Conservation (phyloP, 192 early-diverging fungal species). For the Podila verticillata region DNA sequence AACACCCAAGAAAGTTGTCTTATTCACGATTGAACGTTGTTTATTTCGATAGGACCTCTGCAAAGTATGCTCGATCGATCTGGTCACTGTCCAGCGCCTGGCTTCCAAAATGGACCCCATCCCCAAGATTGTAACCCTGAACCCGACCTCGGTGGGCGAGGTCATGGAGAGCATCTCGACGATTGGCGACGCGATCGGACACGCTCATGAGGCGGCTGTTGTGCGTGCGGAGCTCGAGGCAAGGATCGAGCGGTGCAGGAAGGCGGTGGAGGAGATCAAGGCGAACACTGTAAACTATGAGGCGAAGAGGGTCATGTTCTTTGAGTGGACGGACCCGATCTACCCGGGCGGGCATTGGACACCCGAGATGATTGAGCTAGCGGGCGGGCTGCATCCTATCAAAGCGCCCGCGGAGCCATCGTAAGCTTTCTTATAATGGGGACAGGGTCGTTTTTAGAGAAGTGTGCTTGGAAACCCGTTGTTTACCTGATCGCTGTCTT, state of each 20-base stretch:
- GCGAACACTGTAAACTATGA: constrained; percentile 13
- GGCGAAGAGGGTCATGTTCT: constrained; percentile 54
- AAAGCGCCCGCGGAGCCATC: constrained; percentile 54
- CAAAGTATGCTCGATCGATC: constrained; percentile 63
- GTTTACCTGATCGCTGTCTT: not conserved
- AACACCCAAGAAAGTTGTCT: too few relatives aligned
- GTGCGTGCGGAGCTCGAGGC: constrained; percentile 26
- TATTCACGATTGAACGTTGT: not conserved
- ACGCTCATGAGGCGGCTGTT: constrained; percentile 35
- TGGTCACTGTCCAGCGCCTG: constrained; percentile 58
- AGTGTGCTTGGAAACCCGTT: too few relatives aligned
- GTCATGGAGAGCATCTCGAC: constrained; percentile 56
- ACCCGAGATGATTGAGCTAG: constrained; percentile 57
- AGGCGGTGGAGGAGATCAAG: constrained; percentile 16
- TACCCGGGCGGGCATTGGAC: constrained; percentile 65
- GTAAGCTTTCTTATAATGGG: constrained; percentile 36
- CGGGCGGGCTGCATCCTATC: constrained; percentile 57
- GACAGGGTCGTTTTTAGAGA: not conserved
- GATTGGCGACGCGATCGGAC: constrained; percentile 53
- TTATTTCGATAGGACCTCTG: constrained; percentile 57
- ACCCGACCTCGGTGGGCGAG: constrained; percentile 51
- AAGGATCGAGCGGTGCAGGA: constrained; percentile 46
- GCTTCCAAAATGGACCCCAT: constrained; percentile 56
- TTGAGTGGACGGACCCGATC: constrained; percentile 65
- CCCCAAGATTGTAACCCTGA: constrained; percentile 48